Evolutionary conservation across 305 asterid genomes (phyloP).

Genomic region (Andrographis paniculata): DNA sequence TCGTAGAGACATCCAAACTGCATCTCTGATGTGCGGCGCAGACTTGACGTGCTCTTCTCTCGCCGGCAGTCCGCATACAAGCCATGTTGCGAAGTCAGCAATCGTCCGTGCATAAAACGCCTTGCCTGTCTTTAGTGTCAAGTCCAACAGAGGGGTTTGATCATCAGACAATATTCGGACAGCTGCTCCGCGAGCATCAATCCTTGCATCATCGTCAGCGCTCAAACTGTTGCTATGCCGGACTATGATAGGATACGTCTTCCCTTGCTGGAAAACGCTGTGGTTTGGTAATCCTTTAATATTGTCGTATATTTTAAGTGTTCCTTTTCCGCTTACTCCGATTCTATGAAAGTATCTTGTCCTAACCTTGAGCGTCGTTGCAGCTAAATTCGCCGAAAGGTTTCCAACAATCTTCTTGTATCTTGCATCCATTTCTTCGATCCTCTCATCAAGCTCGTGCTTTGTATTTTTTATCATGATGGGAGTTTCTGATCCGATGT

Average conservation of each 20-base stretch:
- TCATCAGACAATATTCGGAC: slow-evolving; percentile 39
- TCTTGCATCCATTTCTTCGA: slow-evolving; percentile 69
- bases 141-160: slow-evolving; percentile 46
- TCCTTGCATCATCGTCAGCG: slow-evolving; percentile 86
- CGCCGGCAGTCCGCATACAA: background rate
- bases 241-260: slow-evolving; percentile 48
- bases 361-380: slow-evolving; percentile 71
- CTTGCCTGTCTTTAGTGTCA: slow-evolving; percentile 72
- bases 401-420: slow-evolving; percentile 81
- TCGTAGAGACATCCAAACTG: slow-evolving; percentile 76
- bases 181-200: slow-evolving; percentile 86
- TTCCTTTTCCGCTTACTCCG: slow-evolving; percentile 71
- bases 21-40: slow-evolving; percentile 63
- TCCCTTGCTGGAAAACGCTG: slow-evolving; percentile 51
- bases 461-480: slow-evolving; percentile 71
- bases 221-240: slow-evolving; percentile 90
- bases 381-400: slow-evolving; percentile 78
- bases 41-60: slow-evolving; percentile 24
- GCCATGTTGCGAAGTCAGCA: slow-evolving; percentile 1
- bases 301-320: slow-evolving; percentile 41
- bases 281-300: slow-evolving; percentile 60
- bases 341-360: slow-evolving; percentile 79
- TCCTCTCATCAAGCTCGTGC: slow-evolving; percentile 62
- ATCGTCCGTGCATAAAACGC: slow-evolving; percentile 77
- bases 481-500: slow-evolving; percentile 63